A percentile compares a stretch with the other conserved stretches of the same genome.
Conservation (phyloP, 768 basidiomycete species). For the Mycena olivaceomarginata region DNA sequence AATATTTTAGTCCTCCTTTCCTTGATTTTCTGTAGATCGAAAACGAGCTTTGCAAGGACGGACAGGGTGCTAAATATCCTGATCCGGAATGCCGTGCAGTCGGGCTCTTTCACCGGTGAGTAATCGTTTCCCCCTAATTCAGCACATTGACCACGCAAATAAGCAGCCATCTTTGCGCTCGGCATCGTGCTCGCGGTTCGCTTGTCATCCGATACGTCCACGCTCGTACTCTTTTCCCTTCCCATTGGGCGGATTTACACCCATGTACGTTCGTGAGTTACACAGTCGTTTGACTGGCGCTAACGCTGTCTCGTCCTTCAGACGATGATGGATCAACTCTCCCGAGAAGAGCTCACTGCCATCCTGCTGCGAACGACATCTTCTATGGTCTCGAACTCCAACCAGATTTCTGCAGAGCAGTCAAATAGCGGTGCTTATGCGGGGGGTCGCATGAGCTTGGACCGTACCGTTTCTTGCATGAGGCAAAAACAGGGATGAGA, state of each 20-base stretch:
- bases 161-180: constrained; percentile 30
- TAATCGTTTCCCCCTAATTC: background rate
- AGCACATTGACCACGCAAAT: background rate
- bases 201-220: constrained; percentile 9
- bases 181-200: constrained; percentile 24
- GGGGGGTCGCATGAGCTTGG: background rate
- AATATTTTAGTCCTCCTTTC: background rate
- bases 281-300: background rate
- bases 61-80: constrained; percentile 19
- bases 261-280: constrained; percentile 14
- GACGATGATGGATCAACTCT: constrained; percentile 6
- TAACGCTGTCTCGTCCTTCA: background rate
- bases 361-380: background rate
- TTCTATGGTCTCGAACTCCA: background rate
- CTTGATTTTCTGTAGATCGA: constrained; percentile 2
- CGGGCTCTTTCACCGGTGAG: constrained; percentile 27
- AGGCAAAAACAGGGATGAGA: background rate
- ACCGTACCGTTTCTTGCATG: background rate
- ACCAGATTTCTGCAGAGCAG: background rate
- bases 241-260: constrained; percentile 36
- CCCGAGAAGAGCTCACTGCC: background rate
- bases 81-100: constrained; percentile 22
- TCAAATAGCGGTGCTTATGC: background rate
- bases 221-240: constrained; percentile 13
- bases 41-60: constrained; percentile 19